Evolutionary conservation across 148 eudicot species (phyloP).

Genomic region (Camellia granthamiana): DNA sequence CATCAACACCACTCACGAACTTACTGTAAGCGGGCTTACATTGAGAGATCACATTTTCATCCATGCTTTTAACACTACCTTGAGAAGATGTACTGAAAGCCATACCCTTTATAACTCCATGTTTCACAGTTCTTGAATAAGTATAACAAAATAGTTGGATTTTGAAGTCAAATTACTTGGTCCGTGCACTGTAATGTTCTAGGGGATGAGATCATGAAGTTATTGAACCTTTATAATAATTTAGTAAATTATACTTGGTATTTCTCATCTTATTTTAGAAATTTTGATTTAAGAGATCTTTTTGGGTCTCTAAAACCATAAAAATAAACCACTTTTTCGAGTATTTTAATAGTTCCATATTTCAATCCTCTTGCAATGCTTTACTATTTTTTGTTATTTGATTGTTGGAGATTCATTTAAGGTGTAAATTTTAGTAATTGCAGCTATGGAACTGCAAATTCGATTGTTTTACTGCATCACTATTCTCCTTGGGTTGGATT

Average conservation of each 20-base stretch:
- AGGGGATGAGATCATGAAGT: neutral
- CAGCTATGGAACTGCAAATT: neutral
- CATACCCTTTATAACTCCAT: too few relatives aligned
- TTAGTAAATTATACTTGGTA: neutral
- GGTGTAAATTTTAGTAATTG: neutral
- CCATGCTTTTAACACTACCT: too few relatives aligned
- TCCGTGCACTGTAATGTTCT: neutral
- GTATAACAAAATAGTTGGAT: too few relatives aligned
- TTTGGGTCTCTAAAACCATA: neutral
- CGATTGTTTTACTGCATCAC: neutral
- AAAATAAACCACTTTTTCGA: neutral
- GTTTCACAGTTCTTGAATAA: too few relatives aligned
- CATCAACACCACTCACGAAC: too few relatives aligned
- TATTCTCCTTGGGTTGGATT: neutral
- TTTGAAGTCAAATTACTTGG: too few relatives aligned
- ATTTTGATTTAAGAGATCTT: neutral
- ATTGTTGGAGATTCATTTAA: neutral
- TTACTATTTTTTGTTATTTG: neutral
- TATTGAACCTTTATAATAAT: neutral
- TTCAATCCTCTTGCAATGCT: neutral
- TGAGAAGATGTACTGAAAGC: too few relatives aligned
- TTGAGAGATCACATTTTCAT: too few relatives aligned
- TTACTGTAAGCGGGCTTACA: too few relatives aligned
- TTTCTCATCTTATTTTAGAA: neutral
- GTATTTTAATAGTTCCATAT: neutral